These are phyloP conservation scores for Pythium monospermum DNA, from an alignment of 352 stramenopile species.

Conservation along the genomic window DNA sequence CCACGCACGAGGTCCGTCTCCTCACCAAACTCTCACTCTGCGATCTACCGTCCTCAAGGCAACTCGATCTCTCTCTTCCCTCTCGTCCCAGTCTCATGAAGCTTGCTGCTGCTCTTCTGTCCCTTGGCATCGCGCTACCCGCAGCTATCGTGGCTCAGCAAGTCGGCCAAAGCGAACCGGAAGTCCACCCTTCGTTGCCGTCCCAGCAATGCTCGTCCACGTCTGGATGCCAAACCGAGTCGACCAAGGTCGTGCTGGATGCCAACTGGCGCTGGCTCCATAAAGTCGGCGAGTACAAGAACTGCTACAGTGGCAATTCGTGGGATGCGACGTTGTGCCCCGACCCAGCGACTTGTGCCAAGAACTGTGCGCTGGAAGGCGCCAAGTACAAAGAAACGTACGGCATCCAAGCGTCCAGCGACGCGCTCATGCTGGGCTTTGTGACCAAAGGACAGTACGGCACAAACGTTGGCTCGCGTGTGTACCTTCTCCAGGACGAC, in stretches of 20 bases:
- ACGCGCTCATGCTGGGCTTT: slow-evolving; percentile 46
- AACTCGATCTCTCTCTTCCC: no score
- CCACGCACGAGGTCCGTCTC: no score
- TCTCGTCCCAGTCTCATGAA: background rate
- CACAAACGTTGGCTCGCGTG: slow-evolving; percentile 55
- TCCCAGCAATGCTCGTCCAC: slow-evolving; percentile 40
- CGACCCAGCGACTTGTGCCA: slow-evolving; percentile 35
- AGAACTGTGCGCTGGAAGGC: slow-evolving; percentile 62
- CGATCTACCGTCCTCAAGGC: no score
- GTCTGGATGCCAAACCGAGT: slow-evolving; percentile 33
- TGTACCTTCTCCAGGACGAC: slow-evolving; percentile 47
- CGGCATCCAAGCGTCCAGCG: slow-evolving; percentile 44
- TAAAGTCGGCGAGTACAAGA: slow-evolving; percentile 53
- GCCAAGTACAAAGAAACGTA: slow-evolving; percentile 61
- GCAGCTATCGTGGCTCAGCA: slow-evolving; percentile 30
- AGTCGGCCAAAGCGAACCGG: slow-evolving; percentile 33
- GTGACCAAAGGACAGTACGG: slow-evolving; percentile 51
- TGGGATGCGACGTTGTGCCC: slow-evolving; percentile 54
- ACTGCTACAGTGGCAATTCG: slow-evolving; percentile 59
- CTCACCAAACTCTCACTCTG: no score
- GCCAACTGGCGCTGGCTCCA: slow-evolving; percentile 73
- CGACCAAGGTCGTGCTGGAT: slow-evolving; percentile 62
- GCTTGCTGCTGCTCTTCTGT: background rate
- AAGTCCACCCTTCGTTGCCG: slow-evolving; percentile 46
- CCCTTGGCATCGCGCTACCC: background rate